Evolutionary conservation across 2,329 filamentous ascomycete genomes (phyloP).

Genomic region (Cercospora sojina): DNA sequence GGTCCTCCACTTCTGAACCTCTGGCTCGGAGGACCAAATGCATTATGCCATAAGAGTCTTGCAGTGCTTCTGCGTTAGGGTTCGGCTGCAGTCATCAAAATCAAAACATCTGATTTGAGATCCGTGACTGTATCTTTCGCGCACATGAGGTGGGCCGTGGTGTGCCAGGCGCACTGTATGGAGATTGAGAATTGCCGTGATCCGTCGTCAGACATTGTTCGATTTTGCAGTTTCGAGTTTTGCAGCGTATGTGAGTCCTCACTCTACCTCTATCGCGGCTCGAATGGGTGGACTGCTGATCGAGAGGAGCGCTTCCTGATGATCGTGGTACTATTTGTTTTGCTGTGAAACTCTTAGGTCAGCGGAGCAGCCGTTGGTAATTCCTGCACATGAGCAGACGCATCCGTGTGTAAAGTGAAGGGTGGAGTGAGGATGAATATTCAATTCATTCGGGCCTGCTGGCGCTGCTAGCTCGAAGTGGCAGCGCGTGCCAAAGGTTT

Average conservation of each 20-base stretch:
- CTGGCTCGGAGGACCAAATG: not conserved
- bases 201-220: not conserved
- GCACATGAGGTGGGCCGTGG: not conserved
- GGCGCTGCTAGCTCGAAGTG: not conserved
- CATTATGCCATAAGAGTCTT: not conserved
- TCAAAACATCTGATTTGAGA: not conserved
- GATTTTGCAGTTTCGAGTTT: not conserved
- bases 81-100: not conserved
- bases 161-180: not conserved
- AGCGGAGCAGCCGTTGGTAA: not conserved
- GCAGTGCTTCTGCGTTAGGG: not conserved
- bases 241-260: not conserved
- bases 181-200: not conserved
- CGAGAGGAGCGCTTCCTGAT: not conserved
- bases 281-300: not conserved
- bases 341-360: not conserved
- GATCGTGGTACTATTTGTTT: not conserved
- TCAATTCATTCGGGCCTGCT: not conserved
- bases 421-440: not conserved
- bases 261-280: not conserved
- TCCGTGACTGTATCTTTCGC: not conserved
- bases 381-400: not conserved
- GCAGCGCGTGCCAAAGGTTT: not conserved
- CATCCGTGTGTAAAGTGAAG: not conserved
- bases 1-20: not conserved